Evolutionary conservation across 2,329 filamentous ascomycete genomes (phyloP).

Genomic region (Botryotinia convoluta): DNA sequence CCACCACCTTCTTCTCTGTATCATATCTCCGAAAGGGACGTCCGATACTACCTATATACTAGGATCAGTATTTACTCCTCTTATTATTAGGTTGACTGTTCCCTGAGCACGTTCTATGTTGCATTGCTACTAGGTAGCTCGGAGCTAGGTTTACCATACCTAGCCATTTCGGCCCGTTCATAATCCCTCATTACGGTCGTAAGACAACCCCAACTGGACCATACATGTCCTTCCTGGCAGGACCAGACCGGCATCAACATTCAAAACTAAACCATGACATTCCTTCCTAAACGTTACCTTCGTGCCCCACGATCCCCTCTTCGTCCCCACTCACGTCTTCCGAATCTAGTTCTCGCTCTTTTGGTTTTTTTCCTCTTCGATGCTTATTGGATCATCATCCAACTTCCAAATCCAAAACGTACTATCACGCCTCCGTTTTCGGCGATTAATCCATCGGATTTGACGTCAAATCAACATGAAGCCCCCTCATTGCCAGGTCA

Average conservation of each 20-base stretch:
- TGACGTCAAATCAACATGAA: not conserved
- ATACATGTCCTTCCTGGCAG: not conserved
- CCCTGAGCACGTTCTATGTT: not conserved
- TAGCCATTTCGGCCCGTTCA: not conserved
- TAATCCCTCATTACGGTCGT: not conserved
- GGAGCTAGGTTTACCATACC: not conserved
- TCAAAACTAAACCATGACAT: conserved; percentile 4
- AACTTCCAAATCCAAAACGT: conserved; percentile 9
- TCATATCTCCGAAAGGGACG: not conserved
- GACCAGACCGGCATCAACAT: not conserved
- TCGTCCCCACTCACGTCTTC: conserved; percentile 9
- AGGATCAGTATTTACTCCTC: not conserved
- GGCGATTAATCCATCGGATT: not conserved
- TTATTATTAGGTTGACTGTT: not conserved
- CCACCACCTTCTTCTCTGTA: not conserved
- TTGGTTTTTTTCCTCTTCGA: not conserved
- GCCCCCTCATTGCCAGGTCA: not conserved
- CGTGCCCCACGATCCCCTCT: conserved; percentile 13
- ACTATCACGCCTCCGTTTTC: conserved; percentile 4
- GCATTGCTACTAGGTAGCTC: conserved; percentile 9
- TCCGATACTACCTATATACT: not conserved
- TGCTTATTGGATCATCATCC: conserved; percentile 9
- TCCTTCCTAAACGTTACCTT: conserved; percentile 12
- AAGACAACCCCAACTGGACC: not conserved
- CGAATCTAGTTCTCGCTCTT: not conserved